phyloP scores from a whole-genome alignment of 2,329 filamentous ascomycete genomes.

The Diplodia sapinea region DNA sequence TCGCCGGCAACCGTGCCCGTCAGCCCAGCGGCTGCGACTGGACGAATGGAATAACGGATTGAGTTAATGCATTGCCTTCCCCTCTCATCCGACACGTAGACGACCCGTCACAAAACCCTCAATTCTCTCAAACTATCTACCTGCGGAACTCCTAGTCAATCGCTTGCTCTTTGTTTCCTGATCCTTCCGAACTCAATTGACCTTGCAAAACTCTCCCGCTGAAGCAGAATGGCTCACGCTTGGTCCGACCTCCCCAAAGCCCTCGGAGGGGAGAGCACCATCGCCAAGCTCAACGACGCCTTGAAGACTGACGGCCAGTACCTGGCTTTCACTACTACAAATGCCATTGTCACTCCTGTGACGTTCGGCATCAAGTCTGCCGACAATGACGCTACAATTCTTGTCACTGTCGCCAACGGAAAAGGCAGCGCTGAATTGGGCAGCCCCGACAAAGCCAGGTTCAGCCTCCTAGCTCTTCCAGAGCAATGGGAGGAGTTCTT shows the following conservation, averaged over 20 bases:
- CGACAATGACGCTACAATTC: constrained; percentile 43
- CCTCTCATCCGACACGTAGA: constrained; percentile 8
- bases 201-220: not conserved
- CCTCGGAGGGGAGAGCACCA: constrained; percentile 39
- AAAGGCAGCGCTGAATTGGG: constrained; percentile 40
- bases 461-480: constrained; percentile 50
- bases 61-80: constrained; percentile 17
- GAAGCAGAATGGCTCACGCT: constrained; percentile 15
- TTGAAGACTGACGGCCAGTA: constrained; percentile 44
- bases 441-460: constrained; percentile 43
- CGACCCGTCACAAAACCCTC: not conserved
- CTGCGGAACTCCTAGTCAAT: not conserved
- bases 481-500: constrained; percentile 57
- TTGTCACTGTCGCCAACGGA: constrained; percentile 44
- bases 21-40: not conserved
- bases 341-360: constrained; percentile 42
- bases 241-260: constrained; percentile 45
- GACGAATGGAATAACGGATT: not conserved
- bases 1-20: not conserved
- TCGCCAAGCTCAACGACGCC: constrained; percentile 42
- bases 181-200: not conserved
- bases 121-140: not conserved
- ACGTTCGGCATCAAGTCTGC: constrained; percentile 47
- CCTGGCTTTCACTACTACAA: constrained; percentile 45
- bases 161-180: not conserved